Percentiles rank a stretch among this genome's conserved stretches.
Evolutionary conservation across 306 rosid species (phyloP).

Genomic region (Sophora flavescens): DNA sequence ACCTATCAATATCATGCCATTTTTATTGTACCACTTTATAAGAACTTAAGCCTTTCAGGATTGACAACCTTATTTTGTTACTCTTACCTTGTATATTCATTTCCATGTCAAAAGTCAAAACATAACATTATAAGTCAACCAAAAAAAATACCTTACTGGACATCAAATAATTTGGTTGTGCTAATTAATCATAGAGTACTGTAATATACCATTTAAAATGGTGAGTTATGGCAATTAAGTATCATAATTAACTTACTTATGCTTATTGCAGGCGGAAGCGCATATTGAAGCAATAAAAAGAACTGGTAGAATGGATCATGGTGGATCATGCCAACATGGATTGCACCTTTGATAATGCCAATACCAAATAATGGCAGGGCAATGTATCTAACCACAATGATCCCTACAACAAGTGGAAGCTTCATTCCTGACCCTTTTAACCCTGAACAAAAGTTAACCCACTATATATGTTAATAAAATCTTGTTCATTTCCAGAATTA

Average conservation of each 20-base stretch:
- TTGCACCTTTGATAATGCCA: constrained; percentile 51
- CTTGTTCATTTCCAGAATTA: constrained; percentile 13
- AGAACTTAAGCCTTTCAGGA: no score
- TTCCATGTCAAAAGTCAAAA: no score
- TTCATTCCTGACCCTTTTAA: constrained; percentile 37
- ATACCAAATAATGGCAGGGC: constrained; percentile 43
- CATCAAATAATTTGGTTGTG: not conserved
- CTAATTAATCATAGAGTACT: not conserved
- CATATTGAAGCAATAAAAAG: constrained; percentile 46
- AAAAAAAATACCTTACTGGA: not conserved
- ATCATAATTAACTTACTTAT: constrained; percentile 46
- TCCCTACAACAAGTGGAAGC: constrained; percentile 34
- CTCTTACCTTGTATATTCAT: not conserved
- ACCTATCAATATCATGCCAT: not conserved
- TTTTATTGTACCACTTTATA: no score
- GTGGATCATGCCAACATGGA: constrained; percentile 42
- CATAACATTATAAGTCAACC: no score
- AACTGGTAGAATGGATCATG: constrained; percentile 50
- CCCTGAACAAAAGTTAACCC: constrained; percentile 38
- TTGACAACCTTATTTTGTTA: no score
- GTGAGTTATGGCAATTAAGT: not conserved
- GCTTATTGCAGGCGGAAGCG: constrained; percentile 51
- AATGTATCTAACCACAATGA: constrained; percentile 44
- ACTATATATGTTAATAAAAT: not conserved
- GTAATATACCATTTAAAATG: not conserved